Evolutionary conservation across 139 green algal species (phyloP).

Genomic region (Chlorella sp.): DNA sequence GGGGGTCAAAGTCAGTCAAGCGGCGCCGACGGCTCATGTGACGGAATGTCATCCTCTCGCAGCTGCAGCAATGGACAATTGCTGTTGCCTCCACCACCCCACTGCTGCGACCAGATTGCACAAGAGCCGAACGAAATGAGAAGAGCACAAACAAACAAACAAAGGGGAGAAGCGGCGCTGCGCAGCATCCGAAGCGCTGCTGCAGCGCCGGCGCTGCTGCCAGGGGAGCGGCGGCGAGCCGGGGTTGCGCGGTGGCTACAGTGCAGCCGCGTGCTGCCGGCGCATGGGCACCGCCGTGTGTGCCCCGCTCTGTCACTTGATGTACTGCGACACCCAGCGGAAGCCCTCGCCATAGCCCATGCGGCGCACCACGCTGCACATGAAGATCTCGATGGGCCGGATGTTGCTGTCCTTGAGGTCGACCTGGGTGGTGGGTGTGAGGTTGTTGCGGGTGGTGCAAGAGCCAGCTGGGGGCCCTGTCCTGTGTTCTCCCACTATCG

Average conservation of each 20-base stretch:
- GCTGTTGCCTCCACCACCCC: neutral
- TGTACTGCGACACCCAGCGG: constrained; percentile 98
- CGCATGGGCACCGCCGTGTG: neutral
- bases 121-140: neutral
- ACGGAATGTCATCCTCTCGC: neutral
- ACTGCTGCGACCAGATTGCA: neutral
- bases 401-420: constrained; percentile 84
- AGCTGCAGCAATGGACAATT: neutral
- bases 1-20: neutral
- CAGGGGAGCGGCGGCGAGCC: no score
- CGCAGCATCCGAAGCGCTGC: neutral
- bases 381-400: constrained; percentile 95
- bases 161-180: neutral
- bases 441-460: no score
- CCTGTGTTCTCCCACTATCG: no score
- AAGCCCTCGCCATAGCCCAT: constrained; percentile 96
- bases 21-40: neutral
- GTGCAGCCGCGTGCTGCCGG: neutral
- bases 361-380: constrained; percentile 92
- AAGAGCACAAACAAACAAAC: no score
- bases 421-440: no score
- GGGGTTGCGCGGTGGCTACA: neutral
- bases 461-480: no score
- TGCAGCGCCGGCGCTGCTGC: neutral
- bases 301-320: constrained; percentile 58